Base-by-base conservation (phyloP, 306 rosid genomes). In the Corylus avellana region DNA sequence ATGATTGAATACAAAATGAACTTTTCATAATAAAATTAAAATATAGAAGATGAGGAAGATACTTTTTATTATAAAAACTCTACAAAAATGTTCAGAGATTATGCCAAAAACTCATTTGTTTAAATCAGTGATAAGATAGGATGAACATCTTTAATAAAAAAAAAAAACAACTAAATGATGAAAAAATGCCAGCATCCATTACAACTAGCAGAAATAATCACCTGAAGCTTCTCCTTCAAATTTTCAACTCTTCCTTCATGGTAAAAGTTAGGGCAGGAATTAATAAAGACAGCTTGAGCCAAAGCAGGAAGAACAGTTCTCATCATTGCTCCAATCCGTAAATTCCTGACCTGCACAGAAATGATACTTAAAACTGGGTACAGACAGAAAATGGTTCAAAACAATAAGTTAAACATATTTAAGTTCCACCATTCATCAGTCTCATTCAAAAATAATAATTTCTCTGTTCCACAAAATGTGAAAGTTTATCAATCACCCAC, bases 241-340 rank as follows among this genome's bases (percentile, higher is more conserved):
- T 78, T 86, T 56, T 85, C 97, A 56, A 79, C 73, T 8, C 77
- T 85, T 85, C 86, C 90, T 87, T 84, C 90, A 67, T 67, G 80
- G 74, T 47, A 77, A 72, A 75, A 76, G 81, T 81, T 76, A 78
- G 84, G 82, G 62, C 73, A 72, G 58, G 92, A 94, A 82, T 86
- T 87, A 86, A 92, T 82, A 46, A 88, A 80, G 87, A 92, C 90
- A 53, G 98, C 96, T 75, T 92, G 98, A 69, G 96, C 94, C 81
- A 94, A 81, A 29, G 96, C 92, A 74, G 97, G 96, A 78, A 94
- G 88, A 80, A 94, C 92, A 81, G 97, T 94, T 88, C 87, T 85
- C 80, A 90, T 85, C 98, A 94, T 92, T 77, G 97, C 98, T 78
- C 98, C 98, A 79, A 89, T 92, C 71, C 98, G 84, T 80, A 94